Evolutionary conservation across 306 rosid genomes (phyloP), one percentile per base, ranked within the genome.

Genomic region (Trifolium fragiferum): DNA sequence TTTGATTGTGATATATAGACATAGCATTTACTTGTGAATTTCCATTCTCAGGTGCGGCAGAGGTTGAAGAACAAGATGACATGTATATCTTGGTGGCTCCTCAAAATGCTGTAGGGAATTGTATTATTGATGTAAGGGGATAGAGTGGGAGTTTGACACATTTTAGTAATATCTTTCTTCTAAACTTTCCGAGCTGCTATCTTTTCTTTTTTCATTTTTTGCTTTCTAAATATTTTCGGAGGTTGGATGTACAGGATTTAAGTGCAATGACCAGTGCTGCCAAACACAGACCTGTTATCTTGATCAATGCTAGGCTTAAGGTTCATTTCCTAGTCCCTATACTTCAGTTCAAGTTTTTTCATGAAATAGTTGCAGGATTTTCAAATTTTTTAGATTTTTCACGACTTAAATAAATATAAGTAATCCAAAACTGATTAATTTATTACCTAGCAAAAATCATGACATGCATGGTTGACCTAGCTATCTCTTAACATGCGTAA

Each of bases 41-140:
- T 82, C 47, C 80, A 76, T 80, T 66, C 68, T 73, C 88, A 94
- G 98, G 98, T 82, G 89, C 89, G 51, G 85, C 89, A 73, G 93
- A 94, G 68, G 98, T 94, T 81, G 95, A 91, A 47, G 93, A 87
- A 74, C 84, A 83, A 79, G 98, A 91, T 82, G 96, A 94, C 90
- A 68, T 94, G 80, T 94, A 87, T 81, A 84, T 94, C 82, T 78
- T 94, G 74, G 95, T 94, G 67, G 97, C 98, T 72, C 98, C 98
- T 77, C 98, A 94, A 82, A 94, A 94, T 82, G 98, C 98, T 70
- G 95, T 94, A 2, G 98, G 98, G 75, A 94, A 94, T 77, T 94
- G 97, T 83, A 91, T 94, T 51, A 91, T 94, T 66, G 96, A 91
- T 53, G 98, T 94, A 88, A 82, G 96, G 44, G 15, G 68, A 68